A percentile compares a stretch with the other conserved stretches of the same genome.
Evolutionary conservation across 441 rosid species (phyloP).

Genomic region (Pelargonium exstipulatum): DNA sequence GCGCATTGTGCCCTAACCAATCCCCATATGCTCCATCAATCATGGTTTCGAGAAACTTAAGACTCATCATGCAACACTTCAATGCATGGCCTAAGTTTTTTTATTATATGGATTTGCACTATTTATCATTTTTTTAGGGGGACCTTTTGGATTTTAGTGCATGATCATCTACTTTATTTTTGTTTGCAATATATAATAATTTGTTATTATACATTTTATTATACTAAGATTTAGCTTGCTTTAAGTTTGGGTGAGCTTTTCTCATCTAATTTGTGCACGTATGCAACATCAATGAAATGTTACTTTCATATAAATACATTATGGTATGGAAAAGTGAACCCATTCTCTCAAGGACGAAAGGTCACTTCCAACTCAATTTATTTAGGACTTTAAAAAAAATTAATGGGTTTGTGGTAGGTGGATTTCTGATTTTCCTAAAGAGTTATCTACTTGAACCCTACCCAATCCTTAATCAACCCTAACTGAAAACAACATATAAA

Average conservation of each 20-base stretch:
- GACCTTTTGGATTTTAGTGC: too few relatives aligned
- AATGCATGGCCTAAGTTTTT: too few relatives aligned
- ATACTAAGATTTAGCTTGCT: too few relatives aligned
- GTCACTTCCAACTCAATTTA: conserved; percentile 26
- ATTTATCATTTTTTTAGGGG: too few relatives aligned
- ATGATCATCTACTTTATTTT: too few relatives aligned
- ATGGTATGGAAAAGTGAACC: conserved; percentile 25
- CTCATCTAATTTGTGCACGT: conserved; percentile 34
- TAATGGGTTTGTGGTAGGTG: conserved; percentile 29
- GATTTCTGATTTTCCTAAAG: conserved; percentile 22
- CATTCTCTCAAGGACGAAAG: conserved; percentile 22
- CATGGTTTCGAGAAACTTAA: background rate
- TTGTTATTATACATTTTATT: too few relatives aligned
- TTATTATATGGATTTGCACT: too few relatives aligned
- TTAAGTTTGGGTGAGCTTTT: conserved; percentile 22
- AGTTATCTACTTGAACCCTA: conserved; percentile 26
- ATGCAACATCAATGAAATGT: conserved; percentile 31
- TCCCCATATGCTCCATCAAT: background rate
- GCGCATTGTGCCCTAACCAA: background rate
- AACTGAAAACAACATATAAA: too few relatives aligned
- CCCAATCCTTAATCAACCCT: background rate
- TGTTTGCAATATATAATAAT: too few relatives aligned
- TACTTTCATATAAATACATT: conserved; percentile 23
- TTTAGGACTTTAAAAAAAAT: conserved; percentile 17
- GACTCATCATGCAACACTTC: background rate